phyloP scores from a whole-genome alignment of 2,329 filamentous ascomycete genomes.

The Aspergillus transmontanensis region DNA sequence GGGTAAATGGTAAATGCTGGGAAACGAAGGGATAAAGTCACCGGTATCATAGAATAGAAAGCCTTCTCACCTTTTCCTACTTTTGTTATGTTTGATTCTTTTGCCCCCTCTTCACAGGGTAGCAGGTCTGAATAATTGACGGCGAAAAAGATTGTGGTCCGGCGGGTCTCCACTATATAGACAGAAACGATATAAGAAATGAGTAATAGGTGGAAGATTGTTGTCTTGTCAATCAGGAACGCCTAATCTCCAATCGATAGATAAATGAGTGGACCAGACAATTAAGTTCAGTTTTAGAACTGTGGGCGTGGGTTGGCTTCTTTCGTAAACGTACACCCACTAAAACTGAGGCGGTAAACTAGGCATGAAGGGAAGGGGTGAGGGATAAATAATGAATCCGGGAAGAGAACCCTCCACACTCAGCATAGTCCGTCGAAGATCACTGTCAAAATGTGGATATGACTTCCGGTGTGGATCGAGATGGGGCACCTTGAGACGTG shows the following conservation, averaged over 20 bases:
- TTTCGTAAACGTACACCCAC: background rate
- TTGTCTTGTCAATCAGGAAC: background rate
- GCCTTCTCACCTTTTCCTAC: background rate
- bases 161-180: background rate
- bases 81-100: background rate
- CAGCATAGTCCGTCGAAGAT: background rate
- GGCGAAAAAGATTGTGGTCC: background rate
- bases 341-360: background rate
- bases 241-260: background rate
- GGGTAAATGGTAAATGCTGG: background rate
- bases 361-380: background rate
- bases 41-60: background rate
- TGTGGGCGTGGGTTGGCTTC: background rate
- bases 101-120: background rate
- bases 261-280: background rate
- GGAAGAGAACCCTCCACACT: background rate
- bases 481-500: background rate
- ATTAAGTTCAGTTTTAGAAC: background rate
- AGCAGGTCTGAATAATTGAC: background rate
- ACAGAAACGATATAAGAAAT: background rate
- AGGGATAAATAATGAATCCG: background rate
- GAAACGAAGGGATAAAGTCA: background rate
- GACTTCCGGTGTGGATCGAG: background rate
- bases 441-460: background rate
- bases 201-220: background rate